Evolutionary conservation across 2,329 filamentous ascomycete species (phyloP).

Genomic region (Aureobasidium leucospermi): DNA sequence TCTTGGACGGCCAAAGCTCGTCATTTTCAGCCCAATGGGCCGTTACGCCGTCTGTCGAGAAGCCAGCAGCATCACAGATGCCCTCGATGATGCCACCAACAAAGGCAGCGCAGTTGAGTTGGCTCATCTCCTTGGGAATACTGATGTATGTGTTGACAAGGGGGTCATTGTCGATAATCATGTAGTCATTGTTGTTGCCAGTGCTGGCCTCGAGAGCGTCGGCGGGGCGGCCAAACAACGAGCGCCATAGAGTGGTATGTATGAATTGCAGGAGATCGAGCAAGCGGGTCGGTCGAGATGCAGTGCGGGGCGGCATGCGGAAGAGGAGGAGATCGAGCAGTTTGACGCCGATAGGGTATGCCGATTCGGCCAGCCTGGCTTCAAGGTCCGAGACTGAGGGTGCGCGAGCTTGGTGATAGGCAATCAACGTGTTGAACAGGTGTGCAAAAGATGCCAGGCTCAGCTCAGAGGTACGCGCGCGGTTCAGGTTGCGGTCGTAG

Average conservation of each 20-base stretch:
- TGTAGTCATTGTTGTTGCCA: conserved; percentile 86
- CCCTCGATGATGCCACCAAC: conserved; percentile 94
- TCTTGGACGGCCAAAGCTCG: conserved; percentile 87
- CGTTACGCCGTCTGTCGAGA: conserved; percentile 73
- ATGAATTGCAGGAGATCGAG: conserved; percentile 92
- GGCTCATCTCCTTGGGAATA: conserved; percentile 89
- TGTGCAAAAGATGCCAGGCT: conserved; percentile 94
- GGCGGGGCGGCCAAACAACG: conserved; percentile 84
- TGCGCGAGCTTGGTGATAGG: conserved; percentile 83
- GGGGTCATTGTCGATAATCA: conserved; percentile 98
- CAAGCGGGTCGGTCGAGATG: conserved; percentile 73
- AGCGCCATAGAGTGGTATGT: conserved; percentile 82
- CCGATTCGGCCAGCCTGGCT: conserved; percentile 38
- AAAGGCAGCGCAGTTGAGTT: conserved; percentile 92
- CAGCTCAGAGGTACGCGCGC: conserved; percentile 78
- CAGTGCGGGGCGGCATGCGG: conserved; percentile 61
- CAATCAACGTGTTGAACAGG: conserved; percentile 93
- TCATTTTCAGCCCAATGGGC: conserved; percentile 65
- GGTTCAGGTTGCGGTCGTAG: conserved; percentile 91
- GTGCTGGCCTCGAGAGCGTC: conserved; percentile 88
- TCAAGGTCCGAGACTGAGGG: conserved; percentile 92
- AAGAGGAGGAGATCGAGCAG: conserved; percentile 92
- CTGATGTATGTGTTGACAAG: conserved; percentile 91
- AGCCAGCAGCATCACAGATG: conserved; percentile 86
- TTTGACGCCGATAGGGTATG: conserved; percentile 87